Evolutionary conservation across 768 basidiomycete species (phyloP).

Genomic region (Krasilnikovozyma curviuscula): DNA sequence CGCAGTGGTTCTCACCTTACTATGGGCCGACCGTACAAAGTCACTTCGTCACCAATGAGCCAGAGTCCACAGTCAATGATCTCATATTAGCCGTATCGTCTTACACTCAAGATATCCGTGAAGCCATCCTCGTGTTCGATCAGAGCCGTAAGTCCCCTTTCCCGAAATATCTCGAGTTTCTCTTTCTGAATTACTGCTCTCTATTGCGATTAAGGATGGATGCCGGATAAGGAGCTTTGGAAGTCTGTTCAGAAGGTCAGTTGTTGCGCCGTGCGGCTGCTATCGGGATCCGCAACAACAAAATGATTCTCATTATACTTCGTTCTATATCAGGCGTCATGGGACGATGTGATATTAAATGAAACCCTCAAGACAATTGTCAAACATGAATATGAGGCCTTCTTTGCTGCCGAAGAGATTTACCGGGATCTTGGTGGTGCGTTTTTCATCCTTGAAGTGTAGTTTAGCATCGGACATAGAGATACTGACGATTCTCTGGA

Average conservation of each 20-base stretch:
- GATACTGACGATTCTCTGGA: slow-evolving; percentile 10
- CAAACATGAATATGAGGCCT: slow-evolving; percentile 56
- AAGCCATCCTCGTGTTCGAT: slow-evolving; percentile 49
- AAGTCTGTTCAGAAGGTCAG: slow-evolving; percentile 18
- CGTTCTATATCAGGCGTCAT: slow-evolving; percentile 16
- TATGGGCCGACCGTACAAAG: too few species aligned
- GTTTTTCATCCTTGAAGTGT: too few species aligned
- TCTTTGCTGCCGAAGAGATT: slow-evolving; percentile 52
- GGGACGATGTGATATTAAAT: slow-evolving; percentile 21
- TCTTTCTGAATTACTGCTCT: too few species aligned
- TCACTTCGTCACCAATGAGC: too few species aligned
- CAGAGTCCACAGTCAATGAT: too few species aligned
- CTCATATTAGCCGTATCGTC: too few species aligned
- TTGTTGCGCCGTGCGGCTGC: too few species aligned
- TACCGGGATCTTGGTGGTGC: slow-evolving; percentile 53
- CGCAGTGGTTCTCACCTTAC: too few species aligned
- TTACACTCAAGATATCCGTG: too few species aligned
- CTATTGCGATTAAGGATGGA: too few species aligned
- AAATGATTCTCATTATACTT: slow-evolving; percentile 22
- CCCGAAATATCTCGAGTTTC: too few species aligned
- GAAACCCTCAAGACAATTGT: slow-evolving; percentile 42
- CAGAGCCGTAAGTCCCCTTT: too few species aligned
- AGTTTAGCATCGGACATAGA: slow-evolving; percentile 41
- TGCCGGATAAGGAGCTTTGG: slow-evolving; percentile 45
- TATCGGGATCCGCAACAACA: slow-evolving; percentile 23